Base-by-base conservation (phyloP, 352 stramenopile genomes). In the Phytophthora kernoviae region DNA sequence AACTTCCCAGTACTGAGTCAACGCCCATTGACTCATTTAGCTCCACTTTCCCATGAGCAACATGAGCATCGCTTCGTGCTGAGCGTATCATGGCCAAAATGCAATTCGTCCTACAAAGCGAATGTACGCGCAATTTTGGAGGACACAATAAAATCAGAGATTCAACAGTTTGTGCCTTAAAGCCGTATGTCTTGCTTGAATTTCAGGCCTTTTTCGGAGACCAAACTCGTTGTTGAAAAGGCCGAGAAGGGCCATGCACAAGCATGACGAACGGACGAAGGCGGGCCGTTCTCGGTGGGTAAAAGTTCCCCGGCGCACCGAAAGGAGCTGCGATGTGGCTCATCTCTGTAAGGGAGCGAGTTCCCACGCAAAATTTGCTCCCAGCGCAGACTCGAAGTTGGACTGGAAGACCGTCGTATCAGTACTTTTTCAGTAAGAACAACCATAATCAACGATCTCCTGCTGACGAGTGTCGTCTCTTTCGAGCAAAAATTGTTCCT, bases 281-380 rank as follows among this genome's bases (percentile, higher is more conserved):
- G 18, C 20, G 20, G 32, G 42, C 51, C 54, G 24, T 30, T 65
- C 60, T 70, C 62, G 62, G 62, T 70, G 62, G 10, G 44, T 14
- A 41, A 46, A 41, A 2, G 3, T 7, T 30, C 24, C 22, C 15
- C 5, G 44, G 30, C 55, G 17, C 55, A 62, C 62, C 62, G 62
- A 70, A 70, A 70, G 55, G 37, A 20, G 10, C 37, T 21, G 37
- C 37, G 11, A 39, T 2, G 9, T 39, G 33, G 33, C 37, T 43
- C 37, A 43, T 43, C 37, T 43, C 37, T 17, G 37, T 1, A 43
- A 43, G 15, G 33, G 32, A 39, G 32, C 30, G 43, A 42, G 30
- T 58, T 51, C 17, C 30, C 26, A n/a, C 18, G 63, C 54, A 57
- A 65, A 65, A 37, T 65, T 56, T 44, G 58, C 59, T 54, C 39